Percentiles rank a stretch among this genome's conserved stretches.
These are phyloP conservation scores for Populus alba DNA, from an alignment of 345 rosid genomes.

Conservation along the genomic window DNA sequence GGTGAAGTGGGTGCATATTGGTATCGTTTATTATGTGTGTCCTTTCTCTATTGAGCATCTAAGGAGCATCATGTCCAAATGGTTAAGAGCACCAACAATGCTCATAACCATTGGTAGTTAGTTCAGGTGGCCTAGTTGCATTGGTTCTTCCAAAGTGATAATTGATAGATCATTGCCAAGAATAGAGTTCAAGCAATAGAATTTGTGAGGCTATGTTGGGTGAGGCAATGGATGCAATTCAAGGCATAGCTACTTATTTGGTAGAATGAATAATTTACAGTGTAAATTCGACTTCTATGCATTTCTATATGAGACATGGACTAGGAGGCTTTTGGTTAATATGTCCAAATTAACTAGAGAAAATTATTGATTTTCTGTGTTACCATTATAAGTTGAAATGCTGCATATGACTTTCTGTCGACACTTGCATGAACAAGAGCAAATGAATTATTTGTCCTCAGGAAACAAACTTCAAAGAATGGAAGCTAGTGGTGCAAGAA, in stretches of 20 bases:
- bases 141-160: background rate
- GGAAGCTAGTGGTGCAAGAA: constrained; percentile 87
- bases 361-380: background rate
- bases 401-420: background rate
- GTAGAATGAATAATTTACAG: background rate
- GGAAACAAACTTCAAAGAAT: constrained; percentile 88
- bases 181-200: background rate
- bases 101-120: background rate
- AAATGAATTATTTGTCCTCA: constrained; percentile 23
- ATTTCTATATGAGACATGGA: background rate
- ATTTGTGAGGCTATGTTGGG: background rate
- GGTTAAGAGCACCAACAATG: background rate
- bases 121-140: background rate
- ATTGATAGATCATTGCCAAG: background rate
- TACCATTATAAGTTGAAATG: background rate
- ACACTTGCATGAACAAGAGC: background rate
- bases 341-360: background rate
- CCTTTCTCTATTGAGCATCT: background rate
- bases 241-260: background rate
- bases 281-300: background rate
- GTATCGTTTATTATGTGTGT: background rate
- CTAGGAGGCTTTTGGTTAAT: background rate
- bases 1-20: too few relatives aligned
- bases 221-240: background rate
- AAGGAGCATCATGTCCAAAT: background rate